Percentiles rank a stretch among this genome's conserved stretches.
Evolutionary conservation across 352 stramenopile genomes (phyloP).

Genomic region (Phytophthora pistaciae): DNA sequence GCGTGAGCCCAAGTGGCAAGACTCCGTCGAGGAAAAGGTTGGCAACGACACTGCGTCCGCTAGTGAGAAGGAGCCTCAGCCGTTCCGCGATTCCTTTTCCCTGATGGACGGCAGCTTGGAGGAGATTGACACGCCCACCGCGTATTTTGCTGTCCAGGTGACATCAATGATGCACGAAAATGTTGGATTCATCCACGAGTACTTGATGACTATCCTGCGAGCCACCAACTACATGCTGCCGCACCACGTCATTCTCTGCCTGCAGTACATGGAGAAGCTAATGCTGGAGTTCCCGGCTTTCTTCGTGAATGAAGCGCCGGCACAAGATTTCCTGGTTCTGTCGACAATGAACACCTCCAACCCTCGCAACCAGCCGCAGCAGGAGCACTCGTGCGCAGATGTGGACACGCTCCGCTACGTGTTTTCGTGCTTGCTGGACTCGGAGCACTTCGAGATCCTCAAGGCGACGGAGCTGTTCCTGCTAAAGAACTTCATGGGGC

Average conservation of each 20-base stretch:
- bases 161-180: slow-evolving; percentile 66
- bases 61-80: slow-evolving; percentile 38
- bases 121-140: slow-evolving; percentile 36
- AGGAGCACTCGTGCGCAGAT: slow-evolving; percentile 35
- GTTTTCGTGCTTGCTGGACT: slow-evolving; percentile 70
- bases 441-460: slow-evolving; percentile 80
- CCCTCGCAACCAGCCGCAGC: slow-evolving; percentile 21
- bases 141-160: slow-evolving; percentile 65
- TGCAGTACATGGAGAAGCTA: slow-evolving; percentile 74
- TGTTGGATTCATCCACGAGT: slow-evolving; percentile 58
- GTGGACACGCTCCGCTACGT: slow-evolving; percentile 52
- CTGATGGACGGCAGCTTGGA: slow-evolving; percentile 36
- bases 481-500: slow-evolving; percentile 60
- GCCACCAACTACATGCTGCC: slow-evolving; percentile 76
- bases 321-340: slow-evolving; percentile 25
- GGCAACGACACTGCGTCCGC: slow-evolving; percentile 23
- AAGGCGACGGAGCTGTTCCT: slow-evolving; percentile 76
- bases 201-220: slow-evolving; percentile 65
- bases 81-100: slow-evolving; percentile 53
- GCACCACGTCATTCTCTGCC: slow-evolving; percentile 74
- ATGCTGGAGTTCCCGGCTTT: slow-evolving; percentile 67
- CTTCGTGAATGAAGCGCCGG: slow-evolving; percentile 51
- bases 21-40: slow-evolving; percentile 38
- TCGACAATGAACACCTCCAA: slow-evolving; percentile 27
- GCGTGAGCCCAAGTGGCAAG: slow-evolving; percentile 47